A percentile compares a stretch with the other conserved stretches of the same genome.
Conservation (phyloP, 768 basidiomycete species). For the Brasilioporus rufonigricans region DNA sequence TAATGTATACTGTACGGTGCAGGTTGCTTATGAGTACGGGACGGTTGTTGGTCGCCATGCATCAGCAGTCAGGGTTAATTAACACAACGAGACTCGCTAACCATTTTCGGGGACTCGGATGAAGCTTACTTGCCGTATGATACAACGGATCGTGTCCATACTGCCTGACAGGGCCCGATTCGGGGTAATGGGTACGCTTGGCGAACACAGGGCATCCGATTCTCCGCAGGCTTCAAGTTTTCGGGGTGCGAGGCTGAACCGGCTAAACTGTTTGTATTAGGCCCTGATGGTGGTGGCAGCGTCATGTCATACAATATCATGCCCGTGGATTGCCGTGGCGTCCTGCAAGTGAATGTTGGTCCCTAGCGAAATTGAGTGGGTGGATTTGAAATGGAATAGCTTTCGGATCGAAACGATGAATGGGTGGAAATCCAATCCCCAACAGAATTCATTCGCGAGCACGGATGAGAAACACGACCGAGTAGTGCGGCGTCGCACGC, state of each 20-base stretch:
- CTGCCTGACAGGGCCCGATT: background rate
- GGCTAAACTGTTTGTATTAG: background rate
- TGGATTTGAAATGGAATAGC: background rate
- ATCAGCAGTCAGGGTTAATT: background rate
- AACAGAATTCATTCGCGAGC: background rate
- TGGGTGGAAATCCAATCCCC: background rate
- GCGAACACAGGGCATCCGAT: background rate
- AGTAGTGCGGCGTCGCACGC: background rate
- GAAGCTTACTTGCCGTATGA: background rate
- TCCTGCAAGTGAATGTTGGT: background rate
- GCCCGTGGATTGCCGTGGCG: background rate
- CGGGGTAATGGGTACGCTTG: background rate
- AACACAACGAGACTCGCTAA: background rate
- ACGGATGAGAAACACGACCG: conserved; percentile 4
- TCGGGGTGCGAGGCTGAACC: no score
- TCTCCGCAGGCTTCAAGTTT: no score
- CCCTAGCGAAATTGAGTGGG: background rate
- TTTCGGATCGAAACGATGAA: background rate
- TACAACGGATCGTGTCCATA: background rate
- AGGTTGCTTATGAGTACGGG: background rate
- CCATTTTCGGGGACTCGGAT: background rate
- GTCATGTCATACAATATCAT: background rate
- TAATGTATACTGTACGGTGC: background rate
- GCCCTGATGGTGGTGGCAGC: background rate
- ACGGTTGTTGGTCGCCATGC: background rate